phyloP scores from a whole-genome alignment of 169 alveolate genomes.

The Cryptosporidium sp. region DNA sequence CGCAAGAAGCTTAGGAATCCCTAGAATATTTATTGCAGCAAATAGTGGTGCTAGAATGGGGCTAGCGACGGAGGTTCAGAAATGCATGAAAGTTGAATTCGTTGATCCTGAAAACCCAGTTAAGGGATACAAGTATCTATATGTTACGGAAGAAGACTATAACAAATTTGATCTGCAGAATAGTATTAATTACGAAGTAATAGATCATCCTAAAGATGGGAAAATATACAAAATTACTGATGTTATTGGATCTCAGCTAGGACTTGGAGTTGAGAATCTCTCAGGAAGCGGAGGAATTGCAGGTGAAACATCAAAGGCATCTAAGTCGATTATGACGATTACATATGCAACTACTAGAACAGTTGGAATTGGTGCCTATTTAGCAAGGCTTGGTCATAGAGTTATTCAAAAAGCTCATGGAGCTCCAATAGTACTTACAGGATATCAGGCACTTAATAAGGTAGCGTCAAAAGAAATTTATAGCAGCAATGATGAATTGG shows the following conservation, averaged over 20 bases:
- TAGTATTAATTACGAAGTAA: slow-evolving; percentile 79
- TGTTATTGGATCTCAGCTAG: slow-evolving; percentile 77
- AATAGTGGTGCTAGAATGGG: slow-evolving; percentile 90
- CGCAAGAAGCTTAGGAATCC: slow-evolving; percentile 86
- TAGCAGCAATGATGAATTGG: slow-evolving; percentile 89
- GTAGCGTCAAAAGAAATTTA: slow-evolving; percentile 87
- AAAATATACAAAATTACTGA: slow-evolving; percentile 79
- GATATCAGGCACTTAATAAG: slow-evolving; percentile 88
- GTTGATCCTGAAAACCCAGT: slow-evolving; percentile 82
- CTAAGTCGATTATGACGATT: slow-evolving; percentile 86
- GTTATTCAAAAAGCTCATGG: slow-evolving; percentile 86
- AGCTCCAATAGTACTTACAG: slow-evolving; percentile 88
- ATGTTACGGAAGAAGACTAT: slow-evolving; percentile 82
- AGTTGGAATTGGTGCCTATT: slow-evolving; percentile 91
- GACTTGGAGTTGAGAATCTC: slow-evolving; percentile 88
- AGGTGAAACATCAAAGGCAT: slow-evolving; percentile 90
- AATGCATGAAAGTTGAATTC: slow-evolving; percentile 81
- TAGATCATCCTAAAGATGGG: slow-evolving; percentile 80
- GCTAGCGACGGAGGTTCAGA: slow-evolving; percentile 82
- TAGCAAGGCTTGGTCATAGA: slow-evolving; percentile 88
- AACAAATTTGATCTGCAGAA: slow-evolving; percentile 77
- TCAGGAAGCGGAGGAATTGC: slow-evolving; percentile 89
- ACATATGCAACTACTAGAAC: slow-evolving; percentile 88
- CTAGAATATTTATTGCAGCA: slow-evolving; percentile 85
- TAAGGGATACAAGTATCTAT: slow-evolving; percentile 84